Base-by-base conservation (phyloP, 2,329 filamentous ascomycete genomes). In the Colletotrichum tamarilloi region DNA sequence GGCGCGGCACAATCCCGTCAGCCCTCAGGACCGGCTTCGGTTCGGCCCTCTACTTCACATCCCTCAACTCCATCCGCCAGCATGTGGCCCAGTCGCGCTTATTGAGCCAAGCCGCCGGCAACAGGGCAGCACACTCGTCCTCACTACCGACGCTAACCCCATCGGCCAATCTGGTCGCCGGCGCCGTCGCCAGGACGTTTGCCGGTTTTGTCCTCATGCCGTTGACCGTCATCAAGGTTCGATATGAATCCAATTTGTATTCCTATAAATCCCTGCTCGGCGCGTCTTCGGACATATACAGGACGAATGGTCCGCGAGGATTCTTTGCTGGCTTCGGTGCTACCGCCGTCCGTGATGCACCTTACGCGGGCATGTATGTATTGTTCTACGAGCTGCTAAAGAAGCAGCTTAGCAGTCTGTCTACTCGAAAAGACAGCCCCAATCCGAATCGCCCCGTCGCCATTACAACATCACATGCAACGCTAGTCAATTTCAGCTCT, bases 251-350 rank as follows among this genome's bases (percentile, higher is more conserved):
- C 30, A 95, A 89, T 74, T 86, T 96, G 56, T 99, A 98, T 85
- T 85, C 90, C 3, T 98, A 98, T 84, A 88, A 89, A 28, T 96
- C 94, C 1, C 86, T 98, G 28, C 83, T 89, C 53, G 87, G 91
- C 49, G 97, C 97, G 0, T 91, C 89, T 1, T 86, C 85, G 42
- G 94, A 97, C 77, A 98, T 98, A 32, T 84, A 92, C 65, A 87
- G 87, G 8, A 90, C 86, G 0, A 92, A 96, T 77, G 95, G 97
- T 0, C 68, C 94, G 4, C 90, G 92, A 35, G 97, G 96, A 0
- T 97, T 99, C 83, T 98, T 98, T 79, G 91, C 94, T 0, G 97
- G 97, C 1, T 98, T 97, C 79, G 97, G 97, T 55, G 97, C 96
- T 1, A 99, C 97, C 0, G 95, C 97, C 0, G 90, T 97, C 32